Evolutionary conservation across 495 filamentous ascomycete genomes (phyloP).

Genomic region (Hypoxylon intermedium): DNA sequence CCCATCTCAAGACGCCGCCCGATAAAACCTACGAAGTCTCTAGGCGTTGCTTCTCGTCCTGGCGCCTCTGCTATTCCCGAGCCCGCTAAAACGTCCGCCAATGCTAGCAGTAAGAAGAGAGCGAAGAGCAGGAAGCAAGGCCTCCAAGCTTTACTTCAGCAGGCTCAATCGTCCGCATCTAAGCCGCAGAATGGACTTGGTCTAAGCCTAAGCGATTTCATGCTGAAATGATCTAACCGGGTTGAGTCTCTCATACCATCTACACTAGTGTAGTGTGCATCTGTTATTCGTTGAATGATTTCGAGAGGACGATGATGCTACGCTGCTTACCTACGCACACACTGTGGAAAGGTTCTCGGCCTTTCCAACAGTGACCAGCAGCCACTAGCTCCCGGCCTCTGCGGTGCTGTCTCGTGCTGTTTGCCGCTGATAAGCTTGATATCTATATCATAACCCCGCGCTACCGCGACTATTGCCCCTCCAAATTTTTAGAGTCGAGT

Average conservation of each 20-base stretch:
- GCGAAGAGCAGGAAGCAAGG: conserved; percentile 62
- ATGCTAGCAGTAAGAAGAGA: conserved; percentile 61
- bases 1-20: conserved; percentile 41
- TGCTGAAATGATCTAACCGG: conserved; percentile 51
- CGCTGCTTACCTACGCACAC: conserved; percentile 9
- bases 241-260: too few relatives aligned
- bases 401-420: conserved; percentile 19
- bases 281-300: too few relatives aligned
- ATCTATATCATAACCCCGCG: conserved; percentile 46
- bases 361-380: conserved; percentile 30
- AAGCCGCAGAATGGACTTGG: conserved; percentile 50
- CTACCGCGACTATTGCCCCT: conserved; percentile 40
- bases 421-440: conserved; percentile 19
- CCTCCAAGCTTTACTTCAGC: conserved; percentile 58
- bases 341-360: conserved; percentile 19
- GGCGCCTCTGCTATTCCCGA: conserved; percentile 3
- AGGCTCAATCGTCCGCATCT: conserved; percentile 45
- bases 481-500: conserved; percentile 47
- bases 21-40: conserved; percentile 7
- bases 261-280: too few relatives aligned
- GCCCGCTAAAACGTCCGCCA: conserved; percentile 41
- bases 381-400: conserved; percentile 30
- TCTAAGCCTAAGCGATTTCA: conserved; percentile 60
- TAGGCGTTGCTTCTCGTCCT: neutral
- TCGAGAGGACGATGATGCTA: too few relatives aligned